Conservation (phyloP, 768 basidiomycete species). For the Suillus subluteus region DNA sequence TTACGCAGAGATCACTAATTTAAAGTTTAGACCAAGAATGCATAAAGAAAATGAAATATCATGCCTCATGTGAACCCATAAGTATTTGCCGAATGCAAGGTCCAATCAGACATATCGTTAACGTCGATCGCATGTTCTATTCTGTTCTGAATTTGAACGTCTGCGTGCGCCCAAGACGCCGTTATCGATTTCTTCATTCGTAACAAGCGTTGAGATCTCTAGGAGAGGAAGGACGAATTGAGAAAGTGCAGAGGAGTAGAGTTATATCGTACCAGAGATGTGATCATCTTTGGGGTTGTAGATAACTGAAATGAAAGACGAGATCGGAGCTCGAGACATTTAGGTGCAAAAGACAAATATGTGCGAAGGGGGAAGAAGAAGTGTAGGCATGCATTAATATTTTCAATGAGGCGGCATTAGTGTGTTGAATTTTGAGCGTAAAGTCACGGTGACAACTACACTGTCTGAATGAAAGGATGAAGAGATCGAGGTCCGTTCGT, state of each 20-base stretch:
- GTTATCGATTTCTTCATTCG: not conserved
- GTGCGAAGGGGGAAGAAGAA: not conserved
- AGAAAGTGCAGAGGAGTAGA: not conserved
- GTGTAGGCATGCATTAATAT: not conserved
- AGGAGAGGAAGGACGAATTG: not conserved
- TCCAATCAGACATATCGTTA: not conserved
- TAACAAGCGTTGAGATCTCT: slow-evolving; percentile 1
- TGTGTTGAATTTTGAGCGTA: not conserved
- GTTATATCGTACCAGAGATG: not conserved
- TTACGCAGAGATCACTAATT: not conserved
- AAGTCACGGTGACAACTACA: not conserved
- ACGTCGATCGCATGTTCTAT: not conserved
- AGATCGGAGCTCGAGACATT: not conserved
- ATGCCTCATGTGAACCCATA: not conserved
- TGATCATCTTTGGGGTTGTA: not conserved
- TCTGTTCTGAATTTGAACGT: not conserved
- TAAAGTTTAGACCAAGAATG: not conserved
- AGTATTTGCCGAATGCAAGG: not conserved
- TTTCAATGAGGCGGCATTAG: not conserved
- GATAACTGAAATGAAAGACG: slow-evolving; percentile 4
- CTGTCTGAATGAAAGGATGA: slow-evolving; percentile 5
- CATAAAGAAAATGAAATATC: not conserved
- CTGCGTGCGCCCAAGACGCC: not conserved
- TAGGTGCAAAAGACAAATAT: not conserved
- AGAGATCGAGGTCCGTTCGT: not conserved